Base-by-base conservation (phyloP, 495 filamentous ascomycete species). In the Tuber indicum region DNA sequence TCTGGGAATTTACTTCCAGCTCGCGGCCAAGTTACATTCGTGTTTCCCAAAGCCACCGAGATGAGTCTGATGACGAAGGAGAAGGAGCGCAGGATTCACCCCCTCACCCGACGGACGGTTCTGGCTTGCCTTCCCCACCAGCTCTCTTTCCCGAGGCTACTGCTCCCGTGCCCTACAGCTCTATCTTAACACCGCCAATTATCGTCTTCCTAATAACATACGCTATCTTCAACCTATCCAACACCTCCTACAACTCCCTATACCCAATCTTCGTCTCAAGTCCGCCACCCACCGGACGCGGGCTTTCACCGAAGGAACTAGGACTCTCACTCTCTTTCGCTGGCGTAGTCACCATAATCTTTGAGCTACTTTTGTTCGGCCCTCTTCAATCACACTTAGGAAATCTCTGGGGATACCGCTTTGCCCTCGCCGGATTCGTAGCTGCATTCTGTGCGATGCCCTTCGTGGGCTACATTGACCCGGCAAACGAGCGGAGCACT, bases 181-280 rank as follows among this genome's bases (percentile, higher is more conserved):
- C 88, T 58, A 85, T 95, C 5, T 88, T 93, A 52, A 96, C 91
- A 77, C 89, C 92, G 12, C 92, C 95, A 72, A 97, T 94, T 0
- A 49, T 96, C 44, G 85, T 96, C 17, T 87, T 99, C 0, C 88
- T 98, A 16, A 82, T 88, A 44, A 95, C 94, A 2, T 97, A 94
- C 81, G 86, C 94, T 44, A 91, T 97, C 49, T 97, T 98, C 83
- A 93, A 96, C 74, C 87, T 98, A 42, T 89, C 91, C 73, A 97
- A 97, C 83, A 91, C 96, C 76, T 91, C 93, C 17, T 97, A 93
- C 87, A 96, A 94, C 82, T 92, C 92, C 36, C 86, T 98, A 1
- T 98, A 96, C 80, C 93, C 96, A 0, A 95, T 98, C 71, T 99
- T 98, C 80, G 91, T 89, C 12, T 90, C 93, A 74, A 89, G 91